Base-by-base conservation (phyloP, 2,329 filamentous ascomycete species). In the Neonectria hederae region DNA sequence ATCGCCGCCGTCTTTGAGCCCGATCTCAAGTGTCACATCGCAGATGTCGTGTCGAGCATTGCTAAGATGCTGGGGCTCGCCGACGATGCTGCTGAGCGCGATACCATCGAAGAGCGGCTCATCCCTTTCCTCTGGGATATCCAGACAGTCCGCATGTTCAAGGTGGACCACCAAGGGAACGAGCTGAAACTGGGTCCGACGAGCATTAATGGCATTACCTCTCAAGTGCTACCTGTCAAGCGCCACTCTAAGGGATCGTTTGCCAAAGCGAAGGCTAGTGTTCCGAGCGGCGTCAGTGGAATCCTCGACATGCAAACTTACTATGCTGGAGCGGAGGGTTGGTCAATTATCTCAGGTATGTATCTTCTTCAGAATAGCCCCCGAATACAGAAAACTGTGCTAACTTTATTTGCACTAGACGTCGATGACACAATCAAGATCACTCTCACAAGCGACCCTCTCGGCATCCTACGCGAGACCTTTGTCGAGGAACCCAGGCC, bases 371-470 rank as follows among this genome's bases (percentile, higher is more conserved):
- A 6, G 21, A 30, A 11, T 57, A 2, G 3, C 4, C n/a, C 19
- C 21, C 48, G 8, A 51, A 28, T 30, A 8, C 17, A 19, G 26
- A 5, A n/a, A n/a, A n/a, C n/a, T n/a, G n/a, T 51, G 63, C 70
- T 74, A 62, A 76, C 54, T 45, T 24, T 11, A 45, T 1, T 2
- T 2, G 14, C 17, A 38, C 35, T 53, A 90, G 95, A 98, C 73
- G 88, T 98, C 69, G 96, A 98, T 75, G 95, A 98, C 79, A 97
- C 94, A 0, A 97, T 98, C 83, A 97, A 98, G 79, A 83, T 94
- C 69, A 97, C 95, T 0, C 84, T 92, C 77, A 97, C 95, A 0
- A 88, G 90, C 46, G 90, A 92, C 54, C 90, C 93, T 0, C 84
- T 91, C 8, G 93, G 93, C 3, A 95, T 97, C 72, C 82, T 98